These are phyloP conservation scores for Seiridium cupressi DNA, from an alignment of 2,329 filamentous ascomycete genomes.

Conservation along the genomic window DNA sequence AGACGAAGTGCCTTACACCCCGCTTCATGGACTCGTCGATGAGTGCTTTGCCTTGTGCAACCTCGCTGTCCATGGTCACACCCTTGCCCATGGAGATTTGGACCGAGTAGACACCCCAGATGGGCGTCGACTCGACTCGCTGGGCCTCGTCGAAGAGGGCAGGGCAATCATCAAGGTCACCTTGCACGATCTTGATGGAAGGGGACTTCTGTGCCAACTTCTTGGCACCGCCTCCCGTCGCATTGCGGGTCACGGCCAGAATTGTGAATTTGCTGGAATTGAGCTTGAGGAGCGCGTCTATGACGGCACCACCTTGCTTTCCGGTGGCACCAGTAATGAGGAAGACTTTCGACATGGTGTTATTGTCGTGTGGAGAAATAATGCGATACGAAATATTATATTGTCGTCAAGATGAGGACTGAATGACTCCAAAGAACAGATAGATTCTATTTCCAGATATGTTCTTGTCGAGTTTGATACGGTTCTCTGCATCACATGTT, in stretches of 20 bases:
- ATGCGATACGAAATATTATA: not conserved
- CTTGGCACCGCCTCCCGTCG: constrained; percentile 43
- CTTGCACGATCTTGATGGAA: constrained; percentile 39
- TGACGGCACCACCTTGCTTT: constrained; percentile 43
- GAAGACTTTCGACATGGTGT: constrained; percentile 29
- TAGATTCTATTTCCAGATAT: not conserved
- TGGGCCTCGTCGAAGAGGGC: constrained; percentile 41
- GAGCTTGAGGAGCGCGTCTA: constrained; percentile 36
- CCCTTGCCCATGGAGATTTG: constrained; percentile 32
- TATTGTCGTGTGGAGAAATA: not conserved
- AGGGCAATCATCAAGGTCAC: constrained; percentile 51
- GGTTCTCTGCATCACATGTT: not conserved
- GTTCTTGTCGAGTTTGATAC: not conserved
- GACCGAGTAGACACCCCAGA: constrained; percentile 63
- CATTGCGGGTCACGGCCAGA: constrained; percentile 58
- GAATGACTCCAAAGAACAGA: not conserved
- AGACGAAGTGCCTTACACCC: constrained; percentile 60
- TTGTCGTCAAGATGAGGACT: too few species aligned
- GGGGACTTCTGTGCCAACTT: constrained; percentile 42
- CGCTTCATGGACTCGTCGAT: constrained; percentile 56
- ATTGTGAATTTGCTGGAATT: constrained; percentile 32
- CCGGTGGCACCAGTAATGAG: constrained; percentile 47
- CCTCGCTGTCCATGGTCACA: constrained; percentile 34
- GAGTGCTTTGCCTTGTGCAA: constrained; percentile 53
- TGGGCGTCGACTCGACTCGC: constrained; percentile 22